phyloP scores from a whole-genome alignment of 225 moss, liverwort and hornwort genomes.

The Bryoerythrophyllum caledonicum region DNA sequence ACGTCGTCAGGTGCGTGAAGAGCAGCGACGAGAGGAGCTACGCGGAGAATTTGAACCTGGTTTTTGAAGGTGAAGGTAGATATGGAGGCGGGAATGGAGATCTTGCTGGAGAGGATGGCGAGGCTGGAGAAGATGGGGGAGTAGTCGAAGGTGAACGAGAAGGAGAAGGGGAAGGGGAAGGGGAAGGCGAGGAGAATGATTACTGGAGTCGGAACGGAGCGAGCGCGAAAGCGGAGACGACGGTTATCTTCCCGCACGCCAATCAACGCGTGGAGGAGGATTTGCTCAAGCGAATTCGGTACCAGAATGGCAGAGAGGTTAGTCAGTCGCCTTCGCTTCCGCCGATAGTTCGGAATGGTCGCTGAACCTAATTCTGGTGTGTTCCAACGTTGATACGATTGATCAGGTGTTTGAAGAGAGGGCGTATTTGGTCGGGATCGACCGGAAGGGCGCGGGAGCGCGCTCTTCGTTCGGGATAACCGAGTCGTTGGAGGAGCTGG shows the following conservation, averaged over 20 bases:
- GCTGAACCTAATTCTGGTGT: neutral
- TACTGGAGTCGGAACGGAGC: conserved; percentile 46
- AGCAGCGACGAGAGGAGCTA: conserved; percentile 34
- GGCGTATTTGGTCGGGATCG: conserved; percentile 90
- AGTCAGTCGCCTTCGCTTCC: neutral
- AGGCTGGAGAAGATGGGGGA: conserved; percentile 31
- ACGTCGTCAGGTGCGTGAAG: conserved; percentile 29
- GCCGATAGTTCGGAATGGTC: neutral
- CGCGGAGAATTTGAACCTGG: conserved; percentile 20
- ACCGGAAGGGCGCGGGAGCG: conserved; percentile 73
- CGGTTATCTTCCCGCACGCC: conserved; percentile 43
- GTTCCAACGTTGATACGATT: neutral
- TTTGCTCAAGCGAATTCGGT: conserved; percentile 60
- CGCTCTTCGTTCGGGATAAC: conserved; percentile 73
- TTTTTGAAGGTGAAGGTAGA: conserved; percentile 13
- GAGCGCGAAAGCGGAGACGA: conserved; percentile 34
- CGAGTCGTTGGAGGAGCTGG: conserved; percentile 90
- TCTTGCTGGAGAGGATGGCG: conserved; percentile 24
- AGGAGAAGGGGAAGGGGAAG: no score
- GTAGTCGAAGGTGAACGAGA: neutral
- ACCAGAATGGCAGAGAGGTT: conserved; percentile 62
- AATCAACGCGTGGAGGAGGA: conserved; percentile 56
- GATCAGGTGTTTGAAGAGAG: conserved; percentile 84
- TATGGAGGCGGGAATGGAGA: conserved; percentile 17
- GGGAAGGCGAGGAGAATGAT: conserved; percentile 35